phyloP scores from a whole-genome alignment of 2,329 filamentous ascomycete species.

The Ascosphaera apis region DNA sequence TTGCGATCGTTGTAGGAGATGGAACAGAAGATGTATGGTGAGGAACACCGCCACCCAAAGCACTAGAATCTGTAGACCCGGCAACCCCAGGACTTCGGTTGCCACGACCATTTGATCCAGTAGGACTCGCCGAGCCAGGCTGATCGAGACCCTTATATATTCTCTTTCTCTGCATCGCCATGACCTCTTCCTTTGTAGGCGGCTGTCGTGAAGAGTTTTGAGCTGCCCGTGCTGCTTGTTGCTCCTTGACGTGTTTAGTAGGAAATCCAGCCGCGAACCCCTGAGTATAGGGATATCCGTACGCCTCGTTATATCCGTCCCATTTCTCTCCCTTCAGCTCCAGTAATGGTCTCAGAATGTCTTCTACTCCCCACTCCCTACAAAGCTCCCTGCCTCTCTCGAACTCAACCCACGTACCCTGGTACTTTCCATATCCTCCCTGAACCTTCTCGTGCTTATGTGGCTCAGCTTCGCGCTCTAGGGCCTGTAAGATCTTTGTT shows the following conservation, averaged over 20 bases:
- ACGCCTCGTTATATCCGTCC: no score
- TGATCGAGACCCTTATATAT: slow-evolving; percentile 63
- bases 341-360: slow-evolving; percentile 23
- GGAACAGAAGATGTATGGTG: no score
- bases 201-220: no score
- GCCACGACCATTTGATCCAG: no score
- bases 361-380: slow-evolving; percentile 38
- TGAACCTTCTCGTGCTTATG: slow-evolving; percentile 98
- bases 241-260: no score
- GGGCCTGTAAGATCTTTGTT: slow-evolving; percentile 65
- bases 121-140: slow-evolving; percentile 35
- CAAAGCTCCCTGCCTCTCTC: slow-evolving; percentile 83
- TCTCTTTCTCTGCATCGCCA: slow-evolving; percentile 83
- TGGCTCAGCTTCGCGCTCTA: slow-evolving; percentile 92
- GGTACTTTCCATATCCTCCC: slow-evolving; percentile 95
- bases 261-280: no score
- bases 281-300: slow-evolving; percentile 40
- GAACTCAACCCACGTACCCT: slow-evolving; percentile 96
- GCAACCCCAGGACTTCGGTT: no score
- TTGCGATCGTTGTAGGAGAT: no score
- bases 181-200: slow-evolving; percentile 93
- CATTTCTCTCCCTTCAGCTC: no score
- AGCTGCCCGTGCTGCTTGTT: no score
- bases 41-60: no score
- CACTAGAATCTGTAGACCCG: no score